Evolutionary conservation across 2,329 filamentous ascomycete genomes (phyloP), one percentile per base, ranked within the genome.

Genomic region (Hypomyces rosellus): DNA sequence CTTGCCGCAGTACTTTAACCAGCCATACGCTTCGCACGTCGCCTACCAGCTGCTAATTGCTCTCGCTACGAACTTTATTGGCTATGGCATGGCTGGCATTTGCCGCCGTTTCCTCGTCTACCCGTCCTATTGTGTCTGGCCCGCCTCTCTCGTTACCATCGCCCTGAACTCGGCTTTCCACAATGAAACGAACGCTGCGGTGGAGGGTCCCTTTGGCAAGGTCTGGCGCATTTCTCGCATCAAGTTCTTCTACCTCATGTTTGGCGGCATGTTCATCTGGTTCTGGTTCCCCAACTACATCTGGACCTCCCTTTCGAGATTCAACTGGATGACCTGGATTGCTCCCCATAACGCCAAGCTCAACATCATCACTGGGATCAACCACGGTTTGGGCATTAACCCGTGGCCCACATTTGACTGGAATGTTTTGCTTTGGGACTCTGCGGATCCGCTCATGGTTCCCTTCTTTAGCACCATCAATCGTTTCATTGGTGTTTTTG

Each of bases 381-480:
- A 71, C 49, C 69, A 71, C 9, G 73, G 74, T 15, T 59, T 76
- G 14, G 73, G 73, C 20, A 56, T 75, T 46, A 74, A 75, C 55
- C 71, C 71, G 1, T 66, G 70, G 47, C 70, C 73, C 3, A 75
- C 73, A 3, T 74, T 71, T 53, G 74, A 76, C 56, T 76, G 74
- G 74, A 75, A 75, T 55, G 61, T 73, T 41, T 55, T 74, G 16
- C 66, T 72, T 3, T 70, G 68, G 68, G 68, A 70, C 46, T 69
- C 67, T 37, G 60, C 68, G 56, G 71, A 74, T 50, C 72, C 72
- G 1, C 65, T 74, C 48, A 74, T 75, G 69, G 68, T 74, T 7
- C 76, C 76, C 3, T 77, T 76, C 59, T 77, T 81, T 65, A 78
- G 77, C 25, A 84, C 82, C 40, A 70, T 81, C 49, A 86, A 86